phyloP scores from a whole-genome alignment of 495 filamentous ascomycete genomes.

The Aspergillus haitiensis region DNA sequence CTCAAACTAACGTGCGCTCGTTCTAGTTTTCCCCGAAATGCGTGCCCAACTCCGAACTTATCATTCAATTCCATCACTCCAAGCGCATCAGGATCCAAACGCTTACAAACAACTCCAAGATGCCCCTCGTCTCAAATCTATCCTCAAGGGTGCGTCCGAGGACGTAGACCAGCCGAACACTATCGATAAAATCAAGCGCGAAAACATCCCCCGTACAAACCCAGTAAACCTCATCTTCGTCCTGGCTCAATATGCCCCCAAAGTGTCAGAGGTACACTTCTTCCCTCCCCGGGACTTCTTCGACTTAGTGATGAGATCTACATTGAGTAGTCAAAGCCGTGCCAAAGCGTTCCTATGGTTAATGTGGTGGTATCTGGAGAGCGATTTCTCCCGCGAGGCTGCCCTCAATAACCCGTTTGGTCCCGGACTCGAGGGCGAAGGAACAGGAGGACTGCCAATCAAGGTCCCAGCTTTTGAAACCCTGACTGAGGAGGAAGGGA shows the following conservation, averaged over 20 bases:
- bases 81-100: slow-evolving; percentile 91
- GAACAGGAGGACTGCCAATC: slow-evolving; percentile 63
- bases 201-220: slow-evolving; percentile 78
- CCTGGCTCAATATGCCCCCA: slow-evolving; percentile 84
- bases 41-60: slow-evolving; percentile 96
- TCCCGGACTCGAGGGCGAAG: slow-evolving; percentile 61
- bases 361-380: slow-evolving; percentile 99
- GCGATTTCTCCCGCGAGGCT: slow-evolving; percentile 81
- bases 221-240: slow-evolving; percentile 97
- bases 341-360: slow-evolving; percentile 93
- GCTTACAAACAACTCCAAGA: slow-evolving; percentile 98
- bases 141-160: slow-evolving; percentile 94
- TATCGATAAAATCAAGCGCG: slow-evolving; percentile 73
- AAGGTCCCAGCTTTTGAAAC: slow-evolving; percentile 81
- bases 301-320: slow-evolving; percentile 89
- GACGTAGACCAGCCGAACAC: slow-evolving; percentile 85
- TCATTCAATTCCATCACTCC: slow-evolving; percentile 93
- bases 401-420: slow-evolving; percentile 90
- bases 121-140: slow-evolving; percentile 92
- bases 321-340: slow-evolving; percentile 76
- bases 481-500: slow-evolving; percentile 74
- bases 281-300: slow-evolving; percentile 85
- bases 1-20: neutral
- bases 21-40: slow-evolving; percentile 96
- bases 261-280: slow-evolving; percentile 92